Percentiles rank a stretch among this genome's conserved stretches.
These are phyloP conservation scores for Leavenworthia alabamica DNA, from an alignment of 345 rosid genomes.

Conservation along the genomic window DNA sequence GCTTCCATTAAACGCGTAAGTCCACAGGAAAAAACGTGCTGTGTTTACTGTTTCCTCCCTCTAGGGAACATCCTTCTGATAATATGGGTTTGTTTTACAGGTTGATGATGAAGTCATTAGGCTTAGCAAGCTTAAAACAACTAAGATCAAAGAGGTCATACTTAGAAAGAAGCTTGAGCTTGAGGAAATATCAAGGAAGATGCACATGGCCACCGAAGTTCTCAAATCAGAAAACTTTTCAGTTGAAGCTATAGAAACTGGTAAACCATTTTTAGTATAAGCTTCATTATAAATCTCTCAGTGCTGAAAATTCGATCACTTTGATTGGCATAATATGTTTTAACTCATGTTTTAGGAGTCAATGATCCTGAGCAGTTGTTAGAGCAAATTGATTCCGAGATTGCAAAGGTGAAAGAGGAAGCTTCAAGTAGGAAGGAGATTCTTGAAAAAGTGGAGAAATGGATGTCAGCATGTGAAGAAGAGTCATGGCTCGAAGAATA, in stretches of 20 bases:
- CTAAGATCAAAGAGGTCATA: conserved; percentile 62
- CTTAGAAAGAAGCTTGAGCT: conserved; percentile 60
- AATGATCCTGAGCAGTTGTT: conserved; percentile 43
- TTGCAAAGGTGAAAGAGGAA: conserved; percentile 60
- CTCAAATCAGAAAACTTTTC: conserved; percentile 33
- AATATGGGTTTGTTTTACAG: conserved; percentile 25
- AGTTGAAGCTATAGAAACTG: conserved; percentile 46
- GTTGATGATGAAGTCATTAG: conserved; percentile 61
- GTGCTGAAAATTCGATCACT: not conserved
- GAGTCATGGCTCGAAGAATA: conserved; percentile 81
- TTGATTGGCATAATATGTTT: not conserved
- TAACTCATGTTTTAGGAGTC: conserved; percentile 33
- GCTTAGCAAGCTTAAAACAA: conserved; percentile 50
- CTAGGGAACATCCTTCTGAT: not conserved
- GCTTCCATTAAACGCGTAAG: conserved; percentile 49
- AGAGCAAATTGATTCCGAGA: conserved; percentile 52
- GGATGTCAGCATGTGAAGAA: conserved; percentile 66
- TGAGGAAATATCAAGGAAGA: conserved; percentile 59
- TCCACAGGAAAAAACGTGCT: not conserved
- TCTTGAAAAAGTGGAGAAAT: conserved; percentile 67
- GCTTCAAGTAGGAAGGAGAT: conserved; percentile 63
- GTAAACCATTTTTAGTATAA: conserved; percentile 25
- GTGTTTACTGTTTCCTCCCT: not conserved
- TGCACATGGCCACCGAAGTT: conserved; percentile 50
- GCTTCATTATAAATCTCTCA: not conserved